Evolutionary conservation across 2,329 filamentous ascomycete species (phyloP), one percentile per base, ranked within the genome.

Genomic region (Polytolypa hystricis): DNA sequence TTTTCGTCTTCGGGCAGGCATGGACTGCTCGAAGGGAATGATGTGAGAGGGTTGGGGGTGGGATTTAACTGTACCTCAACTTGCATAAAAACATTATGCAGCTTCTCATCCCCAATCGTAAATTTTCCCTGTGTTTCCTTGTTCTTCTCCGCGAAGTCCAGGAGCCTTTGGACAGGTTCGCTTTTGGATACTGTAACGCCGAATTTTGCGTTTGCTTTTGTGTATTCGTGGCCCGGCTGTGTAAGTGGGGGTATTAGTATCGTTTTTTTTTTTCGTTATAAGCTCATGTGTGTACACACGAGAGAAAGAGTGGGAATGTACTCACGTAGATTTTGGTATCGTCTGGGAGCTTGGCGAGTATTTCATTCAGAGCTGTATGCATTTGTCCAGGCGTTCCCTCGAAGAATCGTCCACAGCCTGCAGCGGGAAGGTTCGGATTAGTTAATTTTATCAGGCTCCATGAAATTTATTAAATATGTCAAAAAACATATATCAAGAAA

Each of bases 51-150:
- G 23, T 25, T 18, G 28, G 31, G 17, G 21, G n/a, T n/a, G 21
- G 21, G 21, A 25, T 25, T 25, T 25, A 25, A n/a, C 21, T 7
- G 7, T 25, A 25, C 7, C 21, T 25, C 7, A 25, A 25, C 21
- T 25, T 7, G 21, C 7, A 25, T 25, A 25, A n/a, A 25, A 25
- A n/a, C 7, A n/a, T 7, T 7, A 25, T 25, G 7, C 21, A 50
- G 84, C 79, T 96, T 96, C 64, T 98, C 91, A 54, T 98, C 86
- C 0, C 81, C 87, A 60, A 98, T 96, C 0, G 89, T 98, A 51
- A 94, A 96, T 54, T 86, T 84, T 31, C 91, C 91, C 58, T 94
- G 87, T 1, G 91, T 96, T 64, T 95, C 74, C 62, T 79, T 69
- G 60, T 95, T 89, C 42, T 73, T 69, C 37, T 83, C 75, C 1